phyloP scores from a whole-genome alignment of 1,139 yeast species.

The Kodamaea suecica region DNA sequence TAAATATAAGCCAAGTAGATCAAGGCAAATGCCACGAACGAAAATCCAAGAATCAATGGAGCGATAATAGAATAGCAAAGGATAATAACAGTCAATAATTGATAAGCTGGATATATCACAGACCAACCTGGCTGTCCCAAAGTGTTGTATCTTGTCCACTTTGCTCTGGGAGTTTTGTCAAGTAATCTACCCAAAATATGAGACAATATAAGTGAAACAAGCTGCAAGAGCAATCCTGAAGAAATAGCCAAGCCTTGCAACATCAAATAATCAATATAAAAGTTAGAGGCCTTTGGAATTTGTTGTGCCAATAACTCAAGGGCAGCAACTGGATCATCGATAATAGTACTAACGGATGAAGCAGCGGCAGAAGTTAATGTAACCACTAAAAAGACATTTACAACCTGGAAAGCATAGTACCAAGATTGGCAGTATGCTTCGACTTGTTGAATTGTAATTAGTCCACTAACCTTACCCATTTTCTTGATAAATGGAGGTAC shows the following conservation, averaged over 20 bases:
- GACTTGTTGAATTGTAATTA: constrained; percentile 64
- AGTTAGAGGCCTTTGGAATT: constrained; percentile 71
- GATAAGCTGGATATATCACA: constrained; percentile 38
- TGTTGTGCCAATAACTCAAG: constrained; percentile 56
- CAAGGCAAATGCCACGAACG: constrained; percentile 42
- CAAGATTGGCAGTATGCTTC: constrained; percentile 83
- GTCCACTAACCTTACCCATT: constrained; percentile 72
- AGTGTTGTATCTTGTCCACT: constrained; percentile 43
- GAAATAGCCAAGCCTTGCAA: constrained; percentile 43
- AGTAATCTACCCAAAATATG: constrained; percentile 45
- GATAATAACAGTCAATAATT: constrained; percentile 38
- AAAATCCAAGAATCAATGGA: constrained; percentile 48
- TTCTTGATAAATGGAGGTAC: constrained; percentile 72
- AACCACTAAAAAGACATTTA: constrained; percentile 77
- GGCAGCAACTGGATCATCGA: constrained; percentile 50
- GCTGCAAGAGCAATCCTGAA: constrained; percentile 37
- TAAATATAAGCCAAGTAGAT: constrained; percentile 62
- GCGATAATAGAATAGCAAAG: constrained; percentile 42
- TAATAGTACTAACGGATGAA: constrained; percentile 58
- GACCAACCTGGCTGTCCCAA: constrained; percentile 45
- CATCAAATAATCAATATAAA: constrained; percentile 53
- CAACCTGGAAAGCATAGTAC: constrained; percentile 85
- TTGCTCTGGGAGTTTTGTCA: constrained; percentile 43
- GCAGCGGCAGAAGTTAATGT: constrained; percentile 80
- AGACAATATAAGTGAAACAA: constrained; percentile 45